These are phyloP conservation scores for Trichomonas tenax DNA, from an alignment of 208 protist genomes.

Conservation along the genomic window DNA sequence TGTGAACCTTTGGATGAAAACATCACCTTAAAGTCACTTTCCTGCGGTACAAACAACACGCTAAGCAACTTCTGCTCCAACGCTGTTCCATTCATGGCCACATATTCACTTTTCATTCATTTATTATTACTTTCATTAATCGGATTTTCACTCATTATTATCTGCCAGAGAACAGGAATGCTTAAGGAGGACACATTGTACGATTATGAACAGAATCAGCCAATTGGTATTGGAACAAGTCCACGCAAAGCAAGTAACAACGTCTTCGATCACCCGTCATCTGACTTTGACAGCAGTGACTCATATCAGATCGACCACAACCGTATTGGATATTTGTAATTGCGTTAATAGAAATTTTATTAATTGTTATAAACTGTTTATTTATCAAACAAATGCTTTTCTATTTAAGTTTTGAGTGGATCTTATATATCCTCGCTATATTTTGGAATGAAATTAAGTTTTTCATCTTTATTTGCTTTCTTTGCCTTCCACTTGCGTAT, in stretches of 20 bases:
- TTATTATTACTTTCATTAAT: background rate
- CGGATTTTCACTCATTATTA: background rate
- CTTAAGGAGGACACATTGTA: background rate
- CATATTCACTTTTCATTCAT: background rate
- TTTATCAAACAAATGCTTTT: too few relatives aligned
- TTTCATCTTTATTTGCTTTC: background rate
- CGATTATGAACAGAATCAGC: background rate
- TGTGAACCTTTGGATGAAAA: background rate
- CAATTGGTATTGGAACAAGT: background rate
- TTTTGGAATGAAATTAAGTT: too few relatives aligned
- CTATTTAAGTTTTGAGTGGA: too few relatives aligned
- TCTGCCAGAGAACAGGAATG: background rate
- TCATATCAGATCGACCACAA: background rate
- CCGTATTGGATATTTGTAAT: background rate
- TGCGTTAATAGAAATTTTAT: too few relatives aligned
- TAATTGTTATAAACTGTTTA: too few relatives aligned
- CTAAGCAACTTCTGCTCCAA: background rate
- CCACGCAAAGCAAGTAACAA: background rate
- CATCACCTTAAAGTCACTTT: background rate
- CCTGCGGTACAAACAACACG: background rate
- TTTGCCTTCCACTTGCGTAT: background rate
- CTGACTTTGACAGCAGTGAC: background rate
- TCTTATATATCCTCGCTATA: too few relatives aligned
- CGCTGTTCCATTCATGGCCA: background rate
- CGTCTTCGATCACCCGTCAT: background rate